phyloP scores from a whole-genome alignment of 179 eudicot genomes.

The Beta lomatogona region DNA sequence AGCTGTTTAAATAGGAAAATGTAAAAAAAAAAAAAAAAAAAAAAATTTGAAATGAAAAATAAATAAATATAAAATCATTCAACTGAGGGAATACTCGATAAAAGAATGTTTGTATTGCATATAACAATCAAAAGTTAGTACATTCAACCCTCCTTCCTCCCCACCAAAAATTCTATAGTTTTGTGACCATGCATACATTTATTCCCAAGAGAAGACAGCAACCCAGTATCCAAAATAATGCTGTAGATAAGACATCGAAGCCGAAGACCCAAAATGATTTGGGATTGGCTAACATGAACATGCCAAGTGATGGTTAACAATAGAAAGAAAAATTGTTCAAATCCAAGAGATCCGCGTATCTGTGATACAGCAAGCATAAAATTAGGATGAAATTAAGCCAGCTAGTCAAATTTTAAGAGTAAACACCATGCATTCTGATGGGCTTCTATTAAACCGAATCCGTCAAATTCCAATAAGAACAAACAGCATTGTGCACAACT shows the following conservation, averaged over 20 bases:
- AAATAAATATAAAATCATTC: not conserved
- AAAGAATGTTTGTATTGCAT: not conserved
- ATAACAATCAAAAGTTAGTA: not conserved
- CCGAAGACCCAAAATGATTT: not conserved
- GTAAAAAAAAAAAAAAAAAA: slow-evolving; percentile 11
- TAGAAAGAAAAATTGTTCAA: too few relatives aligned
- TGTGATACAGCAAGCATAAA: too few relatives aligned
- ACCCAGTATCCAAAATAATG: not conserved
- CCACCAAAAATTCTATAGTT: not conserved
- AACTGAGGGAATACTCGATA: not conserved
- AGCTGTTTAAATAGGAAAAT: slow-evolving; percentile 42
- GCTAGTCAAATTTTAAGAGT: not conserved
- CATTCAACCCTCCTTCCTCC: not conserved
- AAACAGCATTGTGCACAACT: not conserved
- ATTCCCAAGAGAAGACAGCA: not conserved
- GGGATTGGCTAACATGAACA: too few relatives aligned
- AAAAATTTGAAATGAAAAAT: not conserved
- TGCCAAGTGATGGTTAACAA: too few relatives aligned
- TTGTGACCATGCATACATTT: not conserved
- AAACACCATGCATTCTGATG: not conserved
- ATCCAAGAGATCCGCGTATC: too few relatives aligned
- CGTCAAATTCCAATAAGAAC: too few relatives aligned
- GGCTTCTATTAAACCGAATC: not conserved
- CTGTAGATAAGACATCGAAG: too few relatives aligned
- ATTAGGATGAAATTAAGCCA: not conserved